Base-by-base conservation (phyloP, 2,329 filamentous ascomycete genomes). In the Whalleya microplaca region DNA sequence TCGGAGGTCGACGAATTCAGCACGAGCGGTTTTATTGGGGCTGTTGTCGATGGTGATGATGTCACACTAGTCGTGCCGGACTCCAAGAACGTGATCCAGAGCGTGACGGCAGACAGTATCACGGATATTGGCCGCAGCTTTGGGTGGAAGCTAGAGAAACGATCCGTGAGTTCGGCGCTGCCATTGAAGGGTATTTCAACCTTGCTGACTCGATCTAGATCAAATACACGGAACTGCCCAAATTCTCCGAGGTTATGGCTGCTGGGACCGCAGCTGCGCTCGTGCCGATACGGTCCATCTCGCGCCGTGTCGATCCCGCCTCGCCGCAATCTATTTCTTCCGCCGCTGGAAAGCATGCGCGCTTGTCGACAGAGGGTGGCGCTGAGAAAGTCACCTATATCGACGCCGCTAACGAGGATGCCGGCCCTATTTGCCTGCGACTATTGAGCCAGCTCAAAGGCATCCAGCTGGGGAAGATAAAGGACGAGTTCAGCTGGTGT, bases 1-100 rank as follows among this genome's bases (percentile, higher is more conserved):
- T 88, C 85, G 57, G 92, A 96, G 72, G 85, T 99, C 60, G 94
- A 99, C 69, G 94, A 99, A 80, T 99, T 98, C 72, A 95, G 90
- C 64, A 98, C 95, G 0, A 93, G 89, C 61, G 94, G 92, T 0
- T 98, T 99, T 73, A 89, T 98, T 62, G 95, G 92, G 2, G 89
- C 91, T 5, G 80, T 83, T 64, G 81, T 82, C 53, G 78, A 86
- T 43, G 84, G 81, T 23, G 76, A 79, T 3, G 75, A 83, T 27
- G 79, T 89, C 10, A 94, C 89, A 7, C 78, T 98, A 2, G 87
- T 95, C 4, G 87, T 95, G n/a, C 93, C 94, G 0, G 90, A 96
- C 73, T 94, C 90, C 68, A 88, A 86, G 69, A 92, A 88, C 68
- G 91, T 96, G 41, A 97, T 98, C 71, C 86, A 92, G 69, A 95